Base-by-base conservation (phyloP, 129 eudicot species). In the Artemisia annua region DNA sequence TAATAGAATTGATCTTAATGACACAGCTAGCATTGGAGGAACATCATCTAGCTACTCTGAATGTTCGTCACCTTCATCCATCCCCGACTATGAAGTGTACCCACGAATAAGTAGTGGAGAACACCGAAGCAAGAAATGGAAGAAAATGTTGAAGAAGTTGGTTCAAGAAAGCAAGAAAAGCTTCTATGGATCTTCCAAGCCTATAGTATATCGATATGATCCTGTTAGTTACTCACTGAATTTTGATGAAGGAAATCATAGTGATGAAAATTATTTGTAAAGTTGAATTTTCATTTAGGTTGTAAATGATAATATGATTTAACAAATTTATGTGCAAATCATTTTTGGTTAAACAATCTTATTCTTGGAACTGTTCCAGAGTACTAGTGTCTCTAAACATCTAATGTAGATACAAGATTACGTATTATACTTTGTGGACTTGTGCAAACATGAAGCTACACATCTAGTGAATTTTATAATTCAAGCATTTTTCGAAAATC, bases 191-290 rank as follows among this genome's bases (percentile, higher is more conserved):
- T 73, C 91, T 14, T 71, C 77, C 0, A 85, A 73, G 70, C 84
- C 90, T n/a, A n/a, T 3, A 15, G 72, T 69, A 13, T 88, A 84
- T 67, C 80, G 63, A 6, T 91, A 91, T 26, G 97, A 91, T 48
- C 88, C 83, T 3, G 79, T 80, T 44, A 91, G 97, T 79, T 91
- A 91, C 39, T 71, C 97, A 1, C 90, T 84, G 57, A 88, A 91
- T 67, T 91, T 88, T 32, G 97, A 91, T 35, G 96, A 91, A 5
- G 97, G 97, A 39, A 73, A 59, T 59, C 79, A 79, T 52, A 10
- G 12, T 20, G 55, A 71, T 53, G 82, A 71, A 49, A 14, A 5
- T 15, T 49, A 15, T 61, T 13, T 32, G 13, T 60, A 51, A 35
- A 35, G 44, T 39, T 10, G 10, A 39, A 5, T 39, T 39, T 39